Base-by-base conservation (phyloP, 2,329 filamentous ascomycete genomes). In the Orbilia brochopaga region DNA sequence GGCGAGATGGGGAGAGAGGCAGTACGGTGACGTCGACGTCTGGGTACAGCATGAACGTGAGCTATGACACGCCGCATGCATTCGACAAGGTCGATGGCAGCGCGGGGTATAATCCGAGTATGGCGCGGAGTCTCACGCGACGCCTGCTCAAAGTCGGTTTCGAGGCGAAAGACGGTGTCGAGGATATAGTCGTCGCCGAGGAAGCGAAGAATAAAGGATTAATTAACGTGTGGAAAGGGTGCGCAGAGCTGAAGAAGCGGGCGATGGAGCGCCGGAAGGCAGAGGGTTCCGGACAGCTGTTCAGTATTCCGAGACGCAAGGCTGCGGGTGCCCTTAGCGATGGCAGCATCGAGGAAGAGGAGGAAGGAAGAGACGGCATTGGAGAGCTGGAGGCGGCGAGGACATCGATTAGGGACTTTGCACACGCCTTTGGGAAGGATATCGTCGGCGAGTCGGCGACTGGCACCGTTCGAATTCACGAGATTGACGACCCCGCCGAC, bases 371-470 rank as follows among this genome's bases (percentile, higher is more conserved):
- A 6, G 27, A 24, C 24, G 50, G 17, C 21, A 46, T 32, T 0
- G 59, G 44, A 4, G 59, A 55, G 15, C 21, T 53, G 40, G 50
- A 40, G 10, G 35, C n/a, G 37, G 37, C 37, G 32, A 44, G 17
- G 50, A 70, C 66, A 32, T 70, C 66, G 8, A 70, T 70, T 17
- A 59, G 59, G 21, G 66, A 70, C 46, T 70, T 70, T 50, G 66
- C 66, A 1, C 66, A 70, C 37, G 66, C 66, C 17, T 70, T 70
- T 37, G 54, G 30, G 13, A 44, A 64, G 27, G 59, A 64, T 55
- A 70, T 70, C 10, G 44, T 60, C 15, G 48, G 54, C 27, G 44
- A 30, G 17, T 70, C 66, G 0, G 21, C 54, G 6, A 54, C 66
- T 4, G 66, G 66, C 0, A 70, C 66, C 0, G 48, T 70, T 59